Percentiles rank a stretch among this genome's conserved stretches.
Evolutionary conservation across 164 flowering plant genomes (phyloP).

Genomic region (Brasenia schreberi): DNA sequence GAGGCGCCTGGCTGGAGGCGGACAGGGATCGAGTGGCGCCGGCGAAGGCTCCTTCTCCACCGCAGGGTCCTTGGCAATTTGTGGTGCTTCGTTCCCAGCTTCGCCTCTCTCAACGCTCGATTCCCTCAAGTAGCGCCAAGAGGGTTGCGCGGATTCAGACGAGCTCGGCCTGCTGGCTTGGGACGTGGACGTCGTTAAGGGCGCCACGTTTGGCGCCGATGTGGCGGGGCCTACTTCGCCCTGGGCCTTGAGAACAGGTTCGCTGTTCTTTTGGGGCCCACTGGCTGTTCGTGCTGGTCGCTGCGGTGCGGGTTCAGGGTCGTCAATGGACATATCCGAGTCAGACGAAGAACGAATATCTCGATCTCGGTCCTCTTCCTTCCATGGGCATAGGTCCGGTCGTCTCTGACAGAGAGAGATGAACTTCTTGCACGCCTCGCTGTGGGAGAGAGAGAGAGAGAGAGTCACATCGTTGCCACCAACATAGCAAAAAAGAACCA

Average conservation of each 20-base stretch:
- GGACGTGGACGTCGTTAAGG: background rate
- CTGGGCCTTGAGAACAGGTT: background rate
- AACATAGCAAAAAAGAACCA: background rate
- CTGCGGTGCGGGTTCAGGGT: constrained; percentile 20
- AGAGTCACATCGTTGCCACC: background rate
- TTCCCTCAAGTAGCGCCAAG: constrained; percentile 14
- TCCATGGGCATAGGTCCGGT: constrained; percentile 51
- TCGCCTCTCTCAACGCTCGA: constrained; percentile 21
- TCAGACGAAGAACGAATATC: constrained; percentile 49
- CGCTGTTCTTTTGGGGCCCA: constrained; percentile 10
- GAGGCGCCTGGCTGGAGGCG: constrained; percentile 56
- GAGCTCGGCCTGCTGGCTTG: background rate
- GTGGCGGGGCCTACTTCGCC: constrained; percentile 1
- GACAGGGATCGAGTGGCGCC: constrained; percentile 3
- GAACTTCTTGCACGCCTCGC: constrained; percentile 79
- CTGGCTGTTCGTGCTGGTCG: constrained; percentile 1
- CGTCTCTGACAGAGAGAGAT: constrained; percentile 53
- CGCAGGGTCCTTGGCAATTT: constrained; percentile 13
- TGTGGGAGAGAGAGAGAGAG: constrained; percentile 13
- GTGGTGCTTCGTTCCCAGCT: constrained; percentile 10
- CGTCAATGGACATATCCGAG: constrained; percentile 88
- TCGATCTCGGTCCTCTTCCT: constrained; percentile 28
- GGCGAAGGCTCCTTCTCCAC: constrained; percentile 10
- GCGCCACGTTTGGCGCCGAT: constrained; percentile 42
- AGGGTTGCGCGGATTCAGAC: background rate